These are phyloP conservation scores for Pseudoperonospora humuli DNA, from an alignment of 352 stramenopile genomes.

Conservation along the genomic window DNA sequence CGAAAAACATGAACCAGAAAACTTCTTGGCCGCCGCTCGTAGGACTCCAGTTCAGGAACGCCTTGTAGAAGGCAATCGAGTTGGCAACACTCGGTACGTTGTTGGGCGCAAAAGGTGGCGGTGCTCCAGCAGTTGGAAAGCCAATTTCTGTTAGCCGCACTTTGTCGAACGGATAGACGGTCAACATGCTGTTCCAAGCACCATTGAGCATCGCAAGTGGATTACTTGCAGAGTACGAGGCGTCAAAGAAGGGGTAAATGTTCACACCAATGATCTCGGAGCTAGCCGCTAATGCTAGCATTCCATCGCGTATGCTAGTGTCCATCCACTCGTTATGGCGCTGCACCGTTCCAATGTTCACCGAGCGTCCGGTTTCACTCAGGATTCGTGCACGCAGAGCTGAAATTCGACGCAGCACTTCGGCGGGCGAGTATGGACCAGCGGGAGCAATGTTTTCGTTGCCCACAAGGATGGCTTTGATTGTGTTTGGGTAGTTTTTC, in stretches of 20 bases:
- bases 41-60: slow-evolving; percentile 55
- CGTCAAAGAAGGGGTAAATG: slow-evolving; percentile 74
- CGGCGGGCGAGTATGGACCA: too few relatives aligned
- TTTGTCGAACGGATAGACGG: slow-evolving; percentile 42
- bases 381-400: slow-evolving; percentile 27
- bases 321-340: slow-evolving; percentile 52
- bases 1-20: slow-evolving; percentile 82
- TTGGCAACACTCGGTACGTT: slow-evolving; percentile 49
- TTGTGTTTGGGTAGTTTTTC: too few relatives aligned
- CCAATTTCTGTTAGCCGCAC: slow-evolving; percentile 61
- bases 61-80: slow-evolving; percentile 50
- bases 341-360: slow-evolving; percentile 70
- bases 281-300: slow-evolving; percentile 36
- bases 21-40: slow-evolving; percentile 30
- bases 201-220: slow-evolving; percentile 44
- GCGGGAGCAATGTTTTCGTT: slow-evolving; percentile 65
- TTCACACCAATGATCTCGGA: slow-evolving; percentile 78
- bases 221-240: slow-evolving; percentile 35
- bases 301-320: slow-evolving; percentile 15
- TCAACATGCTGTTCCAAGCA: slow-evolving; percentile 47
- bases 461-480: slow-evolving; percentile 50
- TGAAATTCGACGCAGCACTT: too few relatives aligned
- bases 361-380: slow-evolving; percentile 19
- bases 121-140: slow-evolving; percentile 38
- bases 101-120: slow-evolving; percentile 24